Base-by-base conservation (phyloP, 2,329 filamentous ascomycete genomes). In the Xylogone sp. region DNA sequence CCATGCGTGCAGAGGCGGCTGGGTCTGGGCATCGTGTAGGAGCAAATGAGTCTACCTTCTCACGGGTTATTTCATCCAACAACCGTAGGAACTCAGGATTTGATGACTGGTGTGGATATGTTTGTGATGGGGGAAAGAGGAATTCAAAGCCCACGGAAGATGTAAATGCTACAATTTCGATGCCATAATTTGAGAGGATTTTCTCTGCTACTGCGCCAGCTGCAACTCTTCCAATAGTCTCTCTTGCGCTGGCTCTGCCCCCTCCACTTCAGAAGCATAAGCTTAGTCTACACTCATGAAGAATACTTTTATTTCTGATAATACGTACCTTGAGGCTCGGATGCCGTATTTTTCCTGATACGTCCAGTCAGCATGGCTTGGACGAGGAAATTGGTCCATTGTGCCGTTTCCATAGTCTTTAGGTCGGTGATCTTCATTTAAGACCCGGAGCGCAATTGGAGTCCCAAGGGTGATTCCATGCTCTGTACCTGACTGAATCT, bases 271-370 rank as follows among this genome's bases (percentile, higher is more conserved):
- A 27, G 24, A 27, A 27, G 24, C 6, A 27, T 27, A 27, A 27
- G 10, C 5, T 27, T 10, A 27, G 24, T 10, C 24, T 27, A 27
- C 24, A 27, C 24, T 27, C 24, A 6, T 27, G 24, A 27, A 27
- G 24, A 27, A 27, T 10, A 10, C 6, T 27, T 27, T 27, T 27
- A 27, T 27, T 10, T 10, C 24, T 27, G 24, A 10, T 27, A 27
- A 27, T 27, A 27, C 84, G 89, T 31, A 94, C 91, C 76, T 96
- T 95, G 24, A 27, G 24, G 24, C 24, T 27, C 24, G 24, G 62
- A 95, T 84, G 52, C 93, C 93, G 70, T 99, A 99, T 75, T 97
- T 97, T 71, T 96, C 89, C 55, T 96, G 79, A 74, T 97, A 97
- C 55, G 94, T 97, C 83, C 88, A 97, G 73, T 97, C 93, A 54